These are phyloP conservation scores for Fusarium solani-melongenae DNA, from an alignment of 2,329 filamentous ascomycete species.

Conservation along the genomic window DNA sequence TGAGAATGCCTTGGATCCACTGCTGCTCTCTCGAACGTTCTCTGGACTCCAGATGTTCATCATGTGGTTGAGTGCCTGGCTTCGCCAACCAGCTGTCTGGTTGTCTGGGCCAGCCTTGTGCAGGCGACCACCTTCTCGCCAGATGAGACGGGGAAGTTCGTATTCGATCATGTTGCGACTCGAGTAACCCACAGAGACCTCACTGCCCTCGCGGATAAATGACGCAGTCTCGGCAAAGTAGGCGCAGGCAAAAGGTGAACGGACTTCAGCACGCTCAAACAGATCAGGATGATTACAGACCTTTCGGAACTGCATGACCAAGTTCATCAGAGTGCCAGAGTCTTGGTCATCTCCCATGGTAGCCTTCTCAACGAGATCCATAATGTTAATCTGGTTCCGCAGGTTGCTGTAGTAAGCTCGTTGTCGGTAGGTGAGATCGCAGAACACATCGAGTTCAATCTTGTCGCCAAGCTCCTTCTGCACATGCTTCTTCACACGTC, in stretches of 20 bases:
- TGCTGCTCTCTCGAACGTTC: conserved; percentile 74
- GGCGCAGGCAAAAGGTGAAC: conserved; percentile 84
- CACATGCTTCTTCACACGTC: conserved; percentile 99
- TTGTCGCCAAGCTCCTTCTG: conserved; percentile 99
- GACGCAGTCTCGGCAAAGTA: conserved; percentile 95
- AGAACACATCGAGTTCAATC: conserved; percentile 96
- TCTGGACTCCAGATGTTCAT: conserved; percentile 93
- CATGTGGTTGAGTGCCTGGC: conserved; percentile 79
- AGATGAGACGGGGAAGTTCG: conserved; percentile 82
- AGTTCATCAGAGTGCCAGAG: conserved; percentile 96
- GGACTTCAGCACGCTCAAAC: conserved; percentile 93
- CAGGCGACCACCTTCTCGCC: conserved; percentile 81
- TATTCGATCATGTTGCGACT: conserved; percentile 89
- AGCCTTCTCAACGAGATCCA: conserved; percentile 98
- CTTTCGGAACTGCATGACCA: conserved; percentile 99
- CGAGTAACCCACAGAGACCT: conserved; percentile 86
- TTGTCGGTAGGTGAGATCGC: conserved; percentile 95
- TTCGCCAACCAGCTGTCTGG: conserved; percentile 79
- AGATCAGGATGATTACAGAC: conserved; percentile 98
- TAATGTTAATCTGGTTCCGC: conserved; percentile 96
- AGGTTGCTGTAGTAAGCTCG: conserved; percentile 92
- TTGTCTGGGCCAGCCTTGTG: conserved; percentile 80
- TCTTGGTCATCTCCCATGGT: conserved; percentile 94
- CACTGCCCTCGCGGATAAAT: conserved; percentile 88
- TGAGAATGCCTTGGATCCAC: conserved; percentile 77